Evolutionary conservation across 352 stramenopile species (phyloP).

Genomic region (Phytophthora pisi): DNA sequence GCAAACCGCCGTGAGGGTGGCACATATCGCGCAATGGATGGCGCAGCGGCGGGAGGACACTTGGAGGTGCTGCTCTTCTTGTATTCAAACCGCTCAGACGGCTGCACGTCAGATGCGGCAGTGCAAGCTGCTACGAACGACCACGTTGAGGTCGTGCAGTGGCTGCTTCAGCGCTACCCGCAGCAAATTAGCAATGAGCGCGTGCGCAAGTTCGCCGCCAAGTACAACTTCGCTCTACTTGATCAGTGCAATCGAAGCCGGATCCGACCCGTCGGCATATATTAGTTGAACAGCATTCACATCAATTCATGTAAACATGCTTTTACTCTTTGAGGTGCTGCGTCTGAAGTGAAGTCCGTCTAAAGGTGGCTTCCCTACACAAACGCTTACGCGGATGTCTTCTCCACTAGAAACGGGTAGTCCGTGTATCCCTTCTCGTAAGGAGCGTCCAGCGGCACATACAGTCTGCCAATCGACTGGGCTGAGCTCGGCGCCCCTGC

Average conservation of each 20-base stretch:
- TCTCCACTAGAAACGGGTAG: constrained; percentile 35
- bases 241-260: constrained; percentile 9
- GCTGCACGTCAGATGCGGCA: constrained; percentile 35
- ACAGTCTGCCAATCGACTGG: constrained; percentile 40
- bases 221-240: constrained; percentile 39
- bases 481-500: constrained; percentile 36
- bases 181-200: constrained; percentile 33
- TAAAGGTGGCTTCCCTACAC: neutral
- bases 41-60: constrained; percentile 33
- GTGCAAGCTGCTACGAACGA: constrained; percentile 32
- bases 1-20: constrained; percentile 31
- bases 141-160: constrained; percentile 38
- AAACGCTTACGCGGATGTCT: constrained; percentile 6
- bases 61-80: constrained; percentile 45
- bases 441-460: constrained; percentile 29
- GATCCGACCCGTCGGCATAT: neutral
- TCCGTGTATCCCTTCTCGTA: constrained; percentile 50
- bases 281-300: constrained; percentile 9
- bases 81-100: constrained; percentile 27
- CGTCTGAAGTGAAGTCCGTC: no score
- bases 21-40: constrained; percentile 38
- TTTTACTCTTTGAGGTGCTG: neutral
- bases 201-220: constrained; percentile 33
- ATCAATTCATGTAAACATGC: constrained; percentile 3
- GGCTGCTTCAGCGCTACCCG: constrained; percentile 38